A percentile compares a stretch with the other conserved stretches of the same genome.
phyloP scores from a whole-genome alignment of 106 monocot genomes.

The Apostasia shenzhenica region DNA sequence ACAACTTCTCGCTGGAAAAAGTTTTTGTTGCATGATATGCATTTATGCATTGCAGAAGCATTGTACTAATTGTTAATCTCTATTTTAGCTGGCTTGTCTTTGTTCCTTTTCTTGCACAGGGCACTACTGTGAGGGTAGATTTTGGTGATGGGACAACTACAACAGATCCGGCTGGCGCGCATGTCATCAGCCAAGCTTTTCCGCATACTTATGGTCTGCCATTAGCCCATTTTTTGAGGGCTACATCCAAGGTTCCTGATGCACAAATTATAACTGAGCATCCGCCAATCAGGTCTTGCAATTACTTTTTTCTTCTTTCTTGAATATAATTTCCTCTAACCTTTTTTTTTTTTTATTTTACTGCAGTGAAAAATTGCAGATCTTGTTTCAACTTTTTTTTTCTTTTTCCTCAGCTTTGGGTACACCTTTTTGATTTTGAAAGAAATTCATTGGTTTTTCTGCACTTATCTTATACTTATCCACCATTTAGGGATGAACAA shows the following conservation, averaged over 20 bases:
- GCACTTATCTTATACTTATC: no score
- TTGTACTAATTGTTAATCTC: background rate
- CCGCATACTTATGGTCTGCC: constrained; percentile 75
- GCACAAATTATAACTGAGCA: constrained; percentile 65
- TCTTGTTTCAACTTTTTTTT: no score
- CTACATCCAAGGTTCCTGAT: constrained; percentile 45
- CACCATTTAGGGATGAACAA: no score
- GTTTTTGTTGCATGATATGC: no score
- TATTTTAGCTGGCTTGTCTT: background rate
- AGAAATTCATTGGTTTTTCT: no score
- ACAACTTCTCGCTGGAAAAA: no score
- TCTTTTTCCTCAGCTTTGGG: no score
- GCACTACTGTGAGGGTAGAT: constrained; percentile 76
- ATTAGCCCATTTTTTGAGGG: constrained; percentile 64
- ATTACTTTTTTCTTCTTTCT: background rate
- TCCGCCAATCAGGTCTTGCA: constrained; percentile 36
- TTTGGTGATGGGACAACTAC: constrained; percentile 75
- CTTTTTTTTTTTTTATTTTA: no score
- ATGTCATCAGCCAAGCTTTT: constrained; percentile 54
- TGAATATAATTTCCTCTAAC: background rate
- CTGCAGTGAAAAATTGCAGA: no score
- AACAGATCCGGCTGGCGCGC: constrained; percentile 36
- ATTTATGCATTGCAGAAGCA: no score
- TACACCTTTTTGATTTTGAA: no score
- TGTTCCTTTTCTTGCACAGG: constrained; percentile 25